A percentile compares a stretch with the other conserved stretches of the same genome.
phyloP scores from a whole-genome alignment of 2,329 filamentous ascomycete species.

The Clonostachys solani region DNA sequence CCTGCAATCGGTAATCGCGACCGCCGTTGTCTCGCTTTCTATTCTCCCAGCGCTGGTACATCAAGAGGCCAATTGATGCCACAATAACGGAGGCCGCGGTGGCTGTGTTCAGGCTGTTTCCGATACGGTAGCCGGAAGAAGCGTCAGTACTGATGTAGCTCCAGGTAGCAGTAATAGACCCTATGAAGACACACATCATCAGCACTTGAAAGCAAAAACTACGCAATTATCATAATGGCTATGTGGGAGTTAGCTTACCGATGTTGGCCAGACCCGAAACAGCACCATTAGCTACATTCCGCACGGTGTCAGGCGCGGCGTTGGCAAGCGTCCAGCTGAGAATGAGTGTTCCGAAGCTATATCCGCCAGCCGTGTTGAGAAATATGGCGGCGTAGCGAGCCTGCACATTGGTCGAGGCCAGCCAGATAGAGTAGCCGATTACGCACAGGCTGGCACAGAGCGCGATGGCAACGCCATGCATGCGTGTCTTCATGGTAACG shows the following conservation, averaged over 20 bases:
- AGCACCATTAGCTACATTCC: conserved; percentile 16
- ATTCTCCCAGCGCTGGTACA: conserved; percentile 15
- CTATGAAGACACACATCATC: conserved; percentile 2
- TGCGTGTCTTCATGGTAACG: conserved; percentile 16
- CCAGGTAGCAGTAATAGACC: conserved; percentile 18
- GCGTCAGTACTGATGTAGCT: conserved; percentile 19
- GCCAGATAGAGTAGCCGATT: conserved; percentile 16
- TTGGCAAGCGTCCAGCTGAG: conserved; percentile 18
- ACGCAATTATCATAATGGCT: too few species aligned
- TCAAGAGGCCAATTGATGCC: conserved; percentile 9
- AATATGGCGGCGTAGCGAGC: conserved; percentile 18
- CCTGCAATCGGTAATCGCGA: conserved; percentile 13
- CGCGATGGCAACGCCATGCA: conserved; percentile 15
- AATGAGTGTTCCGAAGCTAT: conserved; percentile 13
- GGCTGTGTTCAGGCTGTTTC: conserved; percentile 15
- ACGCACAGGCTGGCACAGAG: conserved; percentile 12
- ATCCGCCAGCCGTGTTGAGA: conserved; percentile 17
- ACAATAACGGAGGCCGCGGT: conserved; percentile 14
- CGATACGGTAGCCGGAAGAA: conserved; percentile 15
- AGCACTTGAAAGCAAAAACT: neutral
- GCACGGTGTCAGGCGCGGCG: conserved; percentile 16
- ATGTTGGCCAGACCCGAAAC: conserved; percentile 17
- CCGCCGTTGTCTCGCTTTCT: conserved; percentile 13
- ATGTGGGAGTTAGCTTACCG: conserved; percentile 6
- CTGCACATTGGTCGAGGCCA: conserved; percentile 13